Evolutionary conservation across 169 alveolate genomes (phyloP).

Genomic region (Plasmodium adleri): DNA sequence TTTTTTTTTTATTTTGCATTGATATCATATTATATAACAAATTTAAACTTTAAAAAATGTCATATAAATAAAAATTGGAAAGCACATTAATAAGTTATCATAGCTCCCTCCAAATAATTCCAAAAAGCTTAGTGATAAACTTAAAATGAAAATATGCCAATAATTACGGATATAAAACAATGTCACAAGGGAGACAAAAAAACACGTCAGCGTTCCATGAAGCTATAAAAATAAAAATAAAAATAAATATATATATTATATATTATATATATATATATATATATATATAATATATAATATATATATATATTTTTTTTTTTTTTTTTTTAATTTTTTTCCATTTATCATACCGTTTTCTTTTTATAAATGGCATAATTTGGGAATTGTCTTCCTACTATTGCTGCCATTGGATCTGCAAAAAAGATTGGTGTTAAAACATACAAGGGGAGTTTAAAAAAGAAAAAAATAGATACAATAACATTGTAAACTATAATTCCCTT

Average conservation of each 20-base stretch:
- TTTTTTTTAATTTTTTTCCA: background rate
- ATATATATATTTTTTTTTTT: background rate
- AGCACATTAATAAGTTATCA: conserved; percentile 55
- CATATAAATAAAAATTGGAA: conserved; percentile 62
- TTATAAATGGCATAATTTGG: conserved; percentile 31
- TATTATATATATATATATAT: background rate
- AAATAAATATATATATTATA: background rate
- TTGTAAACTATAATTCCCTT: conserved; percentile 55
- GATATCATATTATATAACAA: too few species aligned
- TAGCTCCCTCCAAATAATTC: conserved; percentile 60
- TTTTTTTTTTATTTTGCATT: background rate
- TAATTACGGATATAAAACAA: conserved; percentile 32
- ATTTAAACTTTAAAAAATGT: conserved; percentile 41
- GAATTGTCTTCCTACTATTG: conserved; percentile 41
- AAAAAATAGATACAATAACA: conserved; percentile 43
- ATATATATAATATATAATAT: background rate
- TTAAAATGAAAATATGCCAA: conserved; percentile 20
- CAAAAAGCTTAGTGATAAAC: conserved; percentile 16
- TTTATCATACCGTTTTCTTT: conserved; percentile 47
- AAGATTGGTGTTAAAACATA: conserved; percentile 63
- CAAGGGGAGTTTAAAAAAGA: conserved; percentile 45
- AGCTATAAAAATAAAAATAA: conserved; percentile 28
- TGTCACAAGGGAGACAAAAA: conserved; percentile 39
- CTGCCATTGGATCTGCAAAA: conserved; percentile 72
- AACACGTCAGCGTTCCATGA: conserved; percentile 51